Percentiles rank a stretch among this genome's conserved stretches.
Conservation (phyloP, 371 early-diverging fungal genomes). For the Dinochytrium kinnereticum region DNA sequence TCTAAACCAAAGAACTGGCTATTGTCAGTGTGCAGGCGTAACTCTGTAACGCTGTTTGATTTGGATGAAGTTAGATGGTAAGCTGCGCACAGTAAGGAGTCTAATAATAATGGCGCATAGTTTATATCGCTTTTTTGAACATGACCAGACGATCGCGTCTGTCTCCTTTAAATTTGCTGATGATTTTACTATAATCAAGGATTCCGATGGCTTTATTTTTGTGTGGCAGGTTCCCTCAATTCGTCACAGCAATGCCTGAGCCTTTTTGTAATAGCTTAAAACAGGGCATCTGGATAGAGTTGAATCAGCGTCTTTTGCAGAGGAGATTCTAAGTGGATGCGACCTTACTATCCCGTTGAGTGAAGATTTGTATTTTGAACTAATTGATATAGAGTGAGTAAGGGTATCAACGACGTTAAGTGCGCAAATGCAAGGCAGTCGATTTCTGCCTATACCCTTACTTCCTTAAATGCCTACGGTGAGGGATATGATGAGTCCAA, state of each 20-base stretch:
- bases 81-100: too few species aligned
- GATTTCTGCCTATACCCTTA: neutral
- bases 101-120: too few species aligned
- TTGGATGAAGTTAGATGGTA: constrained; percentile 79
- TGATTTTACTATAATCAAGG: constrained; percentile 65
- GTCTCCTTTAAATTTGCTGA: constrained; percentile 76
- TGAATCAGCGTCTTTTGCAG: constrained; percentile 60
- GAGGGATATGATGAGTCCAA: neutral
- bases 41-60: constrained; percentile 72
- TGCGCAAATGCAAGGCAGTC: neutral
- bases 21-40: constrained; percentile 71
- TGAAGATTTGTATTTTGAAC: neutral
- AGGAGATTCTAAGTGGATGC: constrained; percentile 64
- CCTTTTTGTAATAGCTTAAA: constrained; percentile 72
- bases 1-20: constrained; percentile 63
- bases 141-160: constrained; percentile 53
- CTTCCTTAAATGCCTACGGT: neutral
- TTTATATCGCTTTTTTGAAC: constrained; percentile 35
- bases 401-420: constrained; percentile 8
- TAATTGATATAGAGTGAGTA: neutral
- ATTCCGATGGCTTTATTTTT: constrained; percentile 63
- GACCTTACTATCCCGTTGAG: constrained; percentile 40
- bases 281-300: constrained; percentile 75
- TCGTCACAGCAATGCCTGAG: too few species aligned
- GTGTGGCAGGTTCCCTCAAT: constrained; percentile 90